Percentiles rank a stretch among this genome's conserved stretches.
These are phyloP conservation scores for Strobilomyces confusus DNA, from an alignment of 768 basidiomycete genomes.

Conservation along the genomic window DNA sequence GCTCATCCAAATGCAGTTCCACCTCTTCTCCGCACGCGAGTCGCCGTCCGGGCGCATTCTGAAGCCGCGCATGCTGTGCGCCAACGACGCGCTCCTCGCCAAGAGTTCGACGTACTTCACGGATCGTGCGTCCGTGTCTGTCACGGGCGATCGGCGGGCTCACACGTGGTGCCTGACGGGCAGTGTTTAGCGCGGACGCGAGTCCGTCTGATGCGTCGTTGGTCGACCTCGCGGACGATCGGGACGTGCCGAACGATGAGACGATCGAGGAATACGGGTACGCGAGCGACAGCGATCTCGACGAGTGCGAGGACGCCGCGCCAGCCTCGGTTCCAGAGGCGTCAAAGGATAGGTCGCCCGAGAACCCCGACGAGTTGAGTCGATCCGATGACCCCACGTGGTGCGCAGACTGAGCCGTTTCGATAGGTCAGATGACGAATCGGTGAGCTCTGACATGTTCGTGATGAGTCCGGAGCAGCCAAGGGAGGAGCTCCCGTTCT, in stretches of 20 bases:
- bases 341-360: neutral
- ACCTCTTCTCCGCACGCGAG: too few relatives aligned
- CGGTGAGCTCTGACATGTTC: slow-evolving; percentile 18
- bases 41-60: too few relatives aligned
- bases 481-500: neutral
- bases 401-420: neutral
- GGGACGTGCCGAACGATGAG: slow-evolving; percentile 6
- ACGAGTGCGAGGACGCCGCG: slow-evolving; percentile 18
- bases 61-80: too few relatives aligned
- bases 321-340: neutral
- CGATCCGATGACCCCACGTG: neutral
- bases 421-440: slow-evolving; percentile 14
- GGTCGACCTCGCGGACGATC: slow-evolving; percentile 5
- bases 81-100: too few relatives aligned
- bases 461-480: slow-evolving; percentile 15
- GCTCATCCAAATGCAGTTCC: too few relatives aligned
- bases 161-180: neutral
- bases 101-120: too few relatives aligned
- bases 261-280: slow-evolving; percentile 27
- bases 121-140: too few relatives aligned
- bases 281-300: slow-evolving; percentile 34
- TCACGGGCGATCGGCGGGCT: neutral
- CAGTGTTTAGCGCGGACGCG: slow-evolving; percentile 13
- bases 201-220: slow-evolving; percentile 8
- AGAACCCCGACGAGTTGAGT: slow-evolving; percentile 11